Evolutionary conservation across 768 basidiomycete genomes (phyloP).

Genomic region (Neoboletus brunneissimus): DNA sequence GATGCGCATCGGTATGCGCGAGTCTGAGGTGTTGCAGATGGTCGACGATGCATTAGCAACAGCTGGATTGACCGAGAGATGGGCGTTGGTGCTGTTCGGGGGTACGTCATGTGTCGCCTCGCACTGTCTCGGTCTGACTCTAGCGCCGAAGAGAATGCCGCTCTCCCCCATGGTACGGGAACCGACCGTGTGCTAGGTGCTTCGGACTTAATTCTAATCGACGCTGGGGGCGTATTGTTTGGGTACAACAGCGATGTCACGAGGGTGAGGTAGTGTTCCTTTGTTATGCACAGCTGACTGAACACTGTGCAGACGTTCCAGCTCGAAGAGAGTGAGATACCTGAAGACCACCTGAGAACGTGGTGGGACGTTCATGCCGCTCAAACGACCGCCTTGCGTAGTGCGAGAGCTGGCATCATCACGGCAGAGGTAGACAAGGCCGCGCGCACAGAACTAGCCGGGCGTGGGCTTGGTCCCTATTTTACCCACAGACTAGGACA

Average conservation of each 20-base stretch:
- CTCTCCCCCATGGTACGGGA: conserved; percentile 79
- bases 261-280: conserved; percentile 45
- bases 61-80: conserved; percentile 58
- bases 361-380: conserved; percentile 69
- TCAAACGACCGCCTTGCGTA: conserved; percentile 51
- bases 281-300: neutral
- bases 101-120: conserved; percentile 41
- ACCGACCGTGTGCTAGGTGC: conserved; percentile 57
- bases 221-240: conserved; percentile 66
- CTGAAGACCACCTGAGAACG: conserved; percentile 46
- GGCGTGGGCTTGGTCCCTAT: conserved; percentile 46
- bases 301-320: conserved; percentile 54
- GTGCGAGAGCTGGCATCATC: conserved; percentile 46
- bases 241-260: conserved; percentile 81
- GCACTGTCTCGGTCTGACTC: neutral
- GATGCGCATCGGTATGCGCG: conserved; percentile 69
- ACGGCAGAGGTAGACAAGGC: conserved; percentile 59
- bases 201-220: conserved; percentile 71
- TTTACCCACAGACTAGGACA: conserved; percentile 85
- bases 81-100: conserved; percentile 74
- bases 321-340: conserved; percentile 54
- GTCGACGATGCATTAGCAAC: conserved; percentile 51
- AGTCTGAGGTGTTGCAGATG: conserved; percentile 65
- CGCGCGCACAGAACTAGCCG: conserved; percentile 52
- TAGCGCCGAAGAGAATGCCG: conserved; percentile 65